Evolutionary conservation across 192 early-diverging fungal species (phyloP), one percentile per base, ranked within the genome.

Genomic region (Chytriomyces sp.): DNA sequence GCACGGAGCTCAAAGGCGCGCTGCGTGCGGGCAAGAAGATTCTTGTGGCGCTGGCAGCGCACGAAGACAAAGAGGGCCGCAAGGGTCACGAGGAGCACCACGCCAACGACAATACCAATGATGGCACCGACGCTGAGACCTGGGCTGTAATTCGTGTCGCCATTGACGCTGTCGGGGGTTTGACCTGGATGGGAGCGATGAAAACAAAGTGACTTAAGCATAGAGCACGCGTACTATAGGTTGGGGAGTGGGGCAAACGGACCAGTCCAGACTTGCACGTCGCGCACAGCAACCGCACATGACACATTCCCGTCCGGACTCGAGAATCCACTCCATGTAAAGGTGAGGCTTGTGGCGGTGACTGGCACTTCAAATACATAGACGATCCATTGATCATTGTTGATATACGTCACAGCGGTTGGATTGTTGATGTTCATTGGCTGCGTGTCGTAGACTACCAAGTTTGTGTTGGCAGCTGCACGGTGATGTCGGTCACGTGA

Each of bases 341-440:
- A 55, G 6, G 65, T 37, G 31, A 68, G 32, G 25, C 26, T 33
- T 5, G 65, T 68, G 30, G 65, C 65, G 14, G 65, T 68, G 31
- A 68, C 65, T 25, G 65, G 52, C 2, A 68, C 52, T 38, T 68
- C 65, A 56, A 68, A 68, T 52, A 68, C 65, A 25, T 68, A 68
- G 5, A 68, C 65, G 36, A 55, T 36, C 65, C 65, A 68, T 30
- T 53, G 17, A 10, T 68, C 52, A 5, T 14, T 34, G 30, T 68
- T 55, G 17, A 55, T 68, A 32, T 68, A 68, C 4, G 65, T 68
- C 17, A 68, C 65, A 38, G 65, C 65, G 7, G 65, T 68, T 14
- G 65, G 65, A 36, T 68, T 68, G 31, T 53, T 53, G 33, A 68
- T 54, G 36, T 68, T 68, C 65, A 68, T 68, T 14, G 65, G 65